Conservation (phyloP, 768 basidiomycete species). For the Serendipita vermifera region DNA sequence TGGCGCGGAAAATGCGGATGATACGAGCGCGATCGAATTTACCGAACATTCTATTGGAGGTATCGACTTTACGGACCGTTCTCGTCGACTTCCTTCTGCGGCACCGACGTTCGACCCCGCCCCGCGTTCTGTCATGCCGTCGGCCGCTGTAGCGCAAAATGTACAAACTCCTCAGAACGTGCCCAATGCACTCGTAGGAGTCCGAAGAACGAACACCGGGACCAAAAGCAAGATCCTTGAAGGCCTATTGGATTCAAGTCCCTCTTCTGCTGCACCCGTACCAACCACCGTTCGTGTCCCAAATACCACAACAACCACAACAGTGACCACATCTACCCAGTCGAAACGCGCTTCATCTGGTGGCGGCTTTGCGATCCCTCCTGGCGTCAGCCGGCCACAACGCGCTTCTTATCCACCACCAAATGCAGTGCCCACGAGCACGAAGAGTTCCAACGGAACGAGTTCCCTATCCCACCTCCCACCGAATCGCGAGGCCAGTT, state of each 20-base stretch:
- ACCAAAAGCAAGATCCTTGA: background rate
- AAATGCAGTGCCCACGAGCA: background rate
- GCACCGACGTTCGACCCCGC: background rate
- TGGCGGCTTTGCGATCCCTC: constrained; percentile 6
- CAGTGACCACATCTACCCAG: too few relatives aligned
- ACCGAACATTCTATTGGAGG: background rate
- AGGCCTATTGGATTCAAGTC: background rate
- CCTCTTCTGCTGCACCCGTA: background rate
- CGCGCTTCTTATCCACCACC: too few relatives aligned
- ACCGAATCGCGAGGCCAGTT: too few relatives aligned
- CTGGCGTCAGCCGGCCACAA: background rate
- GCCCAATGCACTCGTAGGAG: too few relatives aligned
- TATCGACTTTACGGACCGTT: background rate
- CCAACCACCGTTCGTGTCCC: too few relatives aligned
- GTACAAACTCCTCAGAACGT: too few relatives aligned
- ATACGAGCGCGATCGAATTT: background rate
- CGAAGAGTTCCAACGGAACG: too few relatives aligned
- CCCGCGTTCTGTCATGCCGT: background rate
- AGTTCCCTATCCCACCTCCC: too few relatives aligned
- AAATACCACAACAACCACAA: too few relatives aligned
- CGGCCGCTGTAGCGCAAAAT: background rate
- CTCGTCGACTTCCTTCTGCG: background rate
- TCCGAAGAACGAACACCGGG: background rate
- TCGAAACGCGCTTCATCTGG: constrained; percentile 4
- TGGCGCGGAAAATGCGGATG: too few relatives aligned